Base-by-base conservation (phyloP, 306 rosid species). In the Cicer arietinum region DNA sequence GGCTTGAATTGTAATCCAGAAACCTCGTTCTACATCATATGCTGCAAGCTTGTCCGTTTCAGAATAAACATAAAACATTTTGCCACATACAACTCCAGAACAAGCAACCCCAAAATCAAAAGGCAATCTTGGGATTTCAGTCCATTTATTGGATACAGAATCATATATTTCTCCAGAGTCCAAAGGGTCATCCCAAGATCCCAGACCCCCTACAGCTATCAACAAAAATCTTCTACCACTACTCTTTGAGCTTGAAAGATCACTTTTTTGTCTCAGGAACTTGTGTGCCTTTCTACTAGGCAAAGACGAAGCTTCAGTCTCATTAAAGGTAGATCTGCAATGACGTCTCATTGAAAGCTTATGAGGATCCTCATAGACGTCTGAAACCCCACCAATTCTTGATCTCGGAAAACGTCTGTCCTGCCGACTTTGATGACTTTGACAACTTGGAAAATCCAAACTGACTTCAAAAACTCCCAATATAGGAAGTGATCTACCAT, bases 311-410 rank as follows among this genome's bases (percentile, higher is more conserved):
- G 88, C 74, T 74, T 89, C 96, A 7, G 71, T 84, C 79, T 89
- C 96, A 25, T 86, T 87, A 61, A 76, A 59, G 70, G 88, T 58
- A 76, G 86, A 67, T 86, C 95, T 84, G 83, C 77, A 71, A 76
- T 92, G 97, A 67, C 96, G 89, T 79, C 97, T 89, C 77, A 92
- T 75, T 8, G 99, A 95, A 77, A 92, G 92, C 89, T 96, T 86
- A 72, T 92, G 98, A 35, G 99, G 99, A 83, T 95, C 99, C 92
- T 95, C 99, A 56, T 95, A 95, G 79, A 95, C 94, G 18, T 92
- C 98, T 20, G 92, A 92, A 22, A 89, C 87, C 76, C 98, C 96
- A 67, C 96, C 91, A 52, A 85, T 76, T 80, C 89, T 88, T 20
- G 98, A 80, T 83, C 89, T 83, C 39, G 90, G 88, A 62, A 81